These are phyloP conservation scores for Wickerhamiella siamensis DNA, from an alignment of 805 yeast species.

Conservation along the genomic window DNA sequence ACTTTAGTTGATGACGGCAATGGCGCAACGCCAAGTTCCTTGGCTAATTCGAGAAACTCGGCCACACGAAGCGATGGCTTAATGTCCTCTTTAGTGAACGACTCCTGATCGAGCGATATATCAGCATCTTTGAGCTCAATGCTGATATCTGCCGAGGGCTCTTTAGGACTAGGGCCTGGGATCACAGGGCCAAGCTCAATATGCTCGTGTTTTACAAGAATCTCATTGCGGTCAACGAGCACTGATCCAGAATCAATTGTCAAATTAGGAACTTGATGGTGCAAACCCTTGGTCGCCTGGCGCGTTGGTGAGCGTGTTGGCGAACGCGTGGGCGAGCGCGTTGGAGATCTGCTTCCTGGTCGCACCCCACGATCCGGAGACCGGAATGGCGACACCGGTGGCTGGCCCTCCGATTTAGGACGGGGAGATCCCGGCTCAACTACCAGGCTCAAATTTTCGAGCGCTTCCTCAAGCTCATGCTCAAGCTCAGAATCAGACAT, in stretches of 20 bases:
- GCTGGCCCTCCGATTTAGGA: background rate
- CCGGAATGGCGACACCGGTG: background rate
- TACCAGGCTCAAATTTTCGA: background rate
- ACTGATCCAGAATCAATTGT: background rate
- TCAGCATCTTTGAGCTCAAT: background rate
- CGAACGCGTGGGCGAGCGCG: background rate
- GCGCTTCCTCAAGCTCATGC: constrained; percentile 1
- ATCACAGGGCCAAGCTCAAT: background rate
- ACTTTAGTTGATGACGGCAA: constrained; percentile 19
- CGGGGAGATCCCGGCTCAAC: background rate
- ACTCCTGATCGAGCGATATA: background rate
- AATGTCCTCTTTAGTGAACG: background rate
- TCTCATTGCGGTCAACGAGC: background rate
- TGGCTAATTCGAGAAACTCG: background rate
- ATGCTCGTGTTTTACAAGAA: background rate
- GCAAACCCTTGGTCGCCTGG: background rate
- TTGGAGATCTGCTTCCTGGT: background rate
- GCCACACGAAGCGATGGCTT: background rate
- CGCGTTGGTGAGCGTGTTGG: background rate
- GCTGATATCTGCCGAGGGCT: background rate
- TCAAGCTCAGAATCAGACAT: constrained; percentile 2
- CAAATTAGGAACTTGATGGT: background rate
- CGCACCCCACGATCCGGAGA: background rate
- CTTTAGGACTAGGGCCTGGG: background rate
- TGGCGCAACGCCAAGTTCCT: background rate